phyloP scores from a whole-genome alignment of 257 asterid genomes.

The Scutellaria baicalensis region DNA sequence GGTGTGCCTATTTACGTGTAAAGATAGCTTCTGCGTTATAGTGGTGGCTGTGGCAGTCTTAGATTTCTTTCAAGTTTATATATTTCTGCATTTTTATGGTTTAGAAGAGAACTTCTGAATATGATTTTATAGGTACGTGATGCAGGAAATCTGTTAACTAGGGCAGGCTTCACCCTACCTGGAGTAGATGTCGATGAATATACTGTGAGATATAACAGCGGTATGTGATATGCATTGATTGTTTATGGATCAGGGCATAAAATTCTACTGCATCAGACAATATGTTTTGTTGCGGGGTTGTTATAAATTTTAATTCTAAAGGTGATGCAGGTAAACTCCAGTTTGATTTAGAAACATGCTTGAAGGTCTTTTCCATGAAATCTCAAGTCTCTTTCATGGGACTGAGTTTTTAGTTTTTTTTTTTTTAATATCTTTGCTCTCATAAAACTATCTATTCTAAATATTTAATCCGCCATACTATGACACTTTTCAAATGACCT shows the following conservation, averaged over 20 bases:
- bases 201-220: slow-evolving; percentile 71
- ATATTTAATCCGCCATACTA: background rate
- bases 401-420: background rate
- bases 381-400: background rate
- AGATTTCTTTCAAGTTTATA: background rate
- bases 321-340: background rate
- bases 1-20: too few species aligned
- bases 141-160: slow-evolving; percentile 93
- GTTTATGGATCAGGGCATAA: slow-evolving; percentile 5
- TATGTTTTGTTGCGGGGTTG: background rate
- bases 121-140: slow-evolving; percentile 74
- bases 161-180: slow-evolving; percentile 93
- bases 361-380: background rate
- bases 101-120: slow-evolving; percentile 1
- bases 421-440: background rate
- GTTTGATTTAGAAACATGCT: background rate
- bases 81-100: background rate
- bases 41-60: too few species aligned
- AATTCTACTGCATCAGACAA: background rate
- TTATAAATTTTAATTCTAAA: background rate
- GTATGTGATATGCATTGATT: slow-evolving; percentile 32
- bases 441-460: background rate
- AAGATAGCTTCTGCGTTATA: too few species aligned
- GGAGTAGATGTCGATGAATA: slow-evolving; percentile 96
- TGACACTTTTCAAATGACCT: too few species aligned